These are phyloP conservation scores for Volutella citrinella DNA, from an alignment of 2,329 filamentous ascomycete species.

Conservation along the genomic window DNA sequence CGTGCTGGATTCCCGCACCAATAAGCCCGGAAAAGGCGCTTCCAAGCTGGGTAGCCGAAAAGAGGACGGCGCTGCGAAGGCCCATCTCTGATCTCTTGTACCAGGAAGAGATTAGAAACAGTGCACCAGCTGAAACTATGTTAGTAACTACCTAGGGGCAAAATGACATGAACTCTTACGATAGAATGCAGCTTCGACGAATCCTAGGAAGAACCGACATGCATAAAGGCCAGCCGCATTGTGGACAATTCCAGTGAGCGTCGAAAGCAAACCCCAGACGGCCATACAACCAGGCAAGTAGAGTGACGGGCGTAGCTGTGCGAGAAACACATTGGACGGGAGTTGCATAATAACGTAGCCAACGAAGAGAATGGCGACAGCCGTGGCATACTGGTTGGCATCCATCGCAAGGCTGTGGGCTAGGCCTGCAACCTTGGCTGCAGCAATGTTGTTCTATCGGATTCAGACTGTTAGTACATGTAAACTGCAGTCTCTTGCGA, in stretches of 20 bases:
- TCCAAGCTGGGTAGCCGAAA: conserved; percentile 10
- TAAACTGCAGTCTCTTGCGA: neutral
- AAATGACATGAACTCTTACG: too few species aligned
- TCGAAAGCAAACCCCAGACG: conserved; percentile 16
- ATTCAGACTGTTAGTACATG: too few species aligned
- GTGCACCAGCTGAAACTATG: conserved; percentile 9
- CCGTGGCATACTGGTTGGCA: conserved; percentile 22
- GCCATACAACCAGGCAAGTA: conserved; percentile 10
- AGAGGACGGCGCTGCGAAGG: conserved; percentile 8
- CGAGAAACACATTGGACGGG: conserved; percentile 34
- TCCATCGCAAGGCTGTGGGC: conserved; percentile 3
- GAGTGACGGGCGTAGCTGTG: conserved; percentile 3
- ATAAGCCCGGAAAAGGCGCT: conserved; percentile 10
- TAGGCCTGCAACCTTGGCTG: conserved; percentile 9
- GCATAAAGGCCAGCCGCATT: conserved; percentile 2
- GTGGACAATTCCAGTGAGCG: conserved; percentile 11
- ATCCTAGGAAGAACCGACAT: conserved; percentile 1
- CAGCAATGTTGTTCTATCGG: conserved; percentile 10
- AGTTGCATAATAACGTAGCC: conserved; percentile 37
- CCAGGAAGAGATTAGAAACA: conserved; percentile 13
- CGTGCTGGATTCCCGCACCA: conserved; percentile 7
- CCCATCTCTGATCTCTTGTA: conserved; percentile 12
- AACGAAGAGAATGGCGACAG: too few species aligned
- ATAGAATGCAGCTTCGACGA: too few species aligned
- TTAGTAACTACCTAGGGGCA: too few species aligned